A percentile compares a stretch with the other conserved stretches of the same genome.
These are phyloP conservation scores for Cytospora paraplurivora DNA, from an alignment of 2,329 filamentous ascomycete species.

Conservation along the genomic window DNA sequence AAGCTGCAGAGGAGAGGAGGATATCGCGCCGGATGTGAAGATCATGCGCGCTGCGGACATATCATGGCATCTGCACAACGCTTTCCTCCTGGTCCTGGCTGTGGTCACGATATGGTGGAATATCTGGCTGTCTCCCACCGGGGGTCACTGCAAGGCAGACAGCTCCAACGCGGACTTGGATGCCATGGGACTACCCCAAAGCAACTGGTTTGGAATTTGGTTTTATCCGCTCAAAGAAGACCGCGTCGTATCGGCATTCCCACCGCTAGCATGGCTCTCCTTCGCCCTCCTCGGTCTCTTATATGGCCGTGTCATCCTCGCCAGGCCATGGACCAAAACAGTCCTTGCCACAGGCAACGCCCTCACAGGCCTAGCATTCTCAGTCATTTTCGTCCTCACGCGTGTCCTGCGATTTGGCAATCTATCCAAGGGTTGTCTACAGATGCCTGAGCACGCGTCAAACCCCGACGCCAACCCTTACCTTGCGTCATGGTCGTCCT, in stretches of 20 bases:
- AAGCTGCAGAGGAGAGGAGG: slow-evolving; percentile 22
- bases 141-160: slow-evolving; percentile 40
- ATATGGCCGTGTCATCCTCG: slow-evolving; percentile 44
- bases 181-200: slow-evolving; percentile 25
- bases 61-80: slow-evolving; percentile 48
- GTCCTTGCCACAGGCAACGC: slow-evolving; percentile 37
- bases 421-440: slow-evolving; percentile 46
- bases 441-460: slow-evolving; percentile 41
- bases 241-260: slow-evolving; percentile 44
- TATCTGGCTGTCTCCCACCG: slow-evolving; percentile 46
- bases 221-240: slow-evolving; percentile 40
- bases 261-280: slow-evolving; percentile 50
- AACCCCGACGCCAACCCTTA: slow-evolving; percentile 43
- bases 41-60: slow-evolving; percentile 33
- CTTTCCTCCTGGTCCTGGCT: slow-evolving; percentile 38
- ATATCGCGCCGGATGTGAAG: slow-evolving; percentile 30
- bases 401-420: slow-evolving; percentile 47
- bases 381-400: slow-evolving; percentile 45
- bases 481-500: slow-evolving; percentile 43
- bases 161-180: neutral
- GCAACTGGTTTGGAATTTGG: slow-evolving; percentile 42
- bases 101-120: slow-evolving; percentile 50
- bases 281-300: slow-evolving; percentile 48
- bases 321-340: slow-evolving; percentile 37
- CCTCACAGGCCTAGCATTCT: slow-evolving; percentile 37